A percentile compares a stretch with the other conserved stretches of the same genome.
Evolutionary conservation across 2,329 filamentous ascomycete genomes (phyloP).

Genomic region (Hypomyces perniciosus): DNA sequence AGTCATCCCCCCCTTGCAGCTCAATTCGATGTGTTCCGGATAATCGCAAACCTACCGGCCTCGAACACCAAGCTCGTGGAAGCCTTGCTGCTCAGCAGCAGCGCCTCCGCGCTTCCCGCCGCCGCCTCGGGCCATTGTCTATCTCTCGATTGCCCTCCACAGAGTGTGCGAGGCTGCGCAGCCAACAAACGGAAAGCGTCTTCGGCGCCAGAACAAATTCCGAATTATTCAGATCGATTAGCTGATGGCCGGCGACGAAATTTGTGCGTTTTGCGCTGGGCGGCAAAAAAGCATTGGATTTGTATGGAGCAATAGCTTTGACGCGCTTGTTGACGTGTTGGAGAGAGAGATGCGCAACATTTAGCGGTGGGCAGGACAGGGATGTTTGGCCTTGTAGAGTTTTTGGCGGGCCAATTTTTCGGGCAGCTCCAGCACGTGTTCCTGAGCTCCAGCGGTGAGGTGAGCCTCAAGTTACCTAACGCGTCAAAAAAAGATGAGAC

Average conservation of each 20-base stretch:
- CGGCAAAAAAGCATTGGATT: background rate
- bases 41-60: slow-evolving; percentile 31
- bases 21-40: background rate
- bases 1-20: background rate
- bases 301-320: background rate
- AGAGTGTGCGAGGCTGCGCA: no score
- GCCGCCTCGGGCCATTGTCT: slow-evolving; percentile 29
- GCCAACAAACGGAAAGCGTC: no score
- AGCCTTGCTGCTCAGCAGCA: slow-evolving; percentile 25
- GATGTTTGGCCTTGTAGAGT: background rate
- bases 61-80: slow-evolving; percentile 30
- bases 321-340: slow-evolving; percentile 5
- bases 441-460: slow-evolving; percentile 4
- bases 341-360: background rate
- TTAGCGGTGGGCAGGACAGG: background rate
- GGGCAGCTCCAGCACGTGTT: slow-evolving; percentile 8
- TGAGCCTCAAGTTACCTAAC: slow-evolving; percentile 1
- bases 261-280: no score
- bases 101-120: slow-evolving; percentile 16
- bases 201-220: no score
- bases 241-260: no score
- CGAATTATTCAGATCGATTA: no score
- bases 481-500: slow-evolving; percentile 11
- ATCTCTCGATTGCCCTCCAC: background rate
- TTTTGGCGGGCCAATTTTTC: background rate